Percentiles rank a stretch among this genome's conserved stretches.
These are phyloP conservation scores for Rhizophora mangle DNA, from an alignment of 345 rosid species.

Conservation along the genomic window DNA sequence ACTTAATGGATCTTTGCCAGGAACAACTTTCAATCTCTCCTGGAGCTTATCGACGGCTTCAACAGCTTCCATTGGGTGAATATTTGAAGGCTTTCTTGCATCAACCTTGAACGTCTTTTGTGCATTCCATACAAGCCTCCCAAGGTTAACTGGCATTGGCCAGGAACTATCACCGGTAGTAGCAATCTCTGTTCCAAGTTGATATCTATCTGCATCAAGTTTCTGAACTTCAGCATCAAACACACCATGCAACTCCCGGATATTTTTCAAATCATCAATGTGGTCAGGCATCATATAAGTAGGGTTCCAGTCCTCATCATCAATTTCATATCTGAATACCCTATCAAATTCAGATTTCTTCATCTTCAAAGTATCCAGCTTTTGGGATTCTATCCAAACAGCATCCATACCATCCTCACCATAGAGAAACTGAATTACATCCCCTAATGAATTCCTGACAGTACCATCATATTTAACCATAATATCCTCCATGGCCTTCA, in stretches of 20 bases:
- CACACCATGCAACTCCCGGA: slow-evolving; percentile 82
- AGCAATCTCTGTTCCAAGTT: slow-evolving; percentile 91
- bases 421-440: slow-evolving; percentile 94
- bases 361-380: slow-evolving; percentile 89
- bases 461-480: slow-evolving; percentile 99
- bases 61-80: slow-evolving; percentile 95
- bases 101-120: slow-evolving; percentile 96
- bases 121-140: slow-evolving; percentile 94
- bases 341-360: slow-evolving; percentile 68
- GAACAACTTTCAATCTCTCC: slow-evolving; percentile 91
- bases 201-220: slow-evolving; percentile 76
- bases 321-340: slow-evolving; percentile 79
- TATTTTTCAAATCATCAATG: slow-evolving; percentile 83
- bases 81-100: slow-evolving; percentile 59
- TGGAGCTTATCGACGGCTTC: slow-evolving; percentile 95
- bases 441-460: slow-evolving; percentile 92
- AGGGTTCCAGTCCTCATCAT: slow-evolving; percentile 85
- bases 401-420: slow-evolving; percentile 99
- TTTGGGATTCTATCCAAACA: slow-evolving; percentile 95
- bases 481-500: slow-evolving; percentile 99
- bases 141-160: slow-evolving; percentile 94
- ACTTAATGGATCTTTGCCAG: slow-evolving; percentile 82
- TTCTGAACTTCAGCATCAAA: slow-evolving; percentile 93
- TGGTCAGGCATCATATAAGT: slow-evolving; percentile 69
- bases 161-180: slow-evolving; percentile 85